Evolutionary conservation across 768 basidiomycete genomes (phyloP).

Genomic region (Leucogyrophana mollusca): DNA sequence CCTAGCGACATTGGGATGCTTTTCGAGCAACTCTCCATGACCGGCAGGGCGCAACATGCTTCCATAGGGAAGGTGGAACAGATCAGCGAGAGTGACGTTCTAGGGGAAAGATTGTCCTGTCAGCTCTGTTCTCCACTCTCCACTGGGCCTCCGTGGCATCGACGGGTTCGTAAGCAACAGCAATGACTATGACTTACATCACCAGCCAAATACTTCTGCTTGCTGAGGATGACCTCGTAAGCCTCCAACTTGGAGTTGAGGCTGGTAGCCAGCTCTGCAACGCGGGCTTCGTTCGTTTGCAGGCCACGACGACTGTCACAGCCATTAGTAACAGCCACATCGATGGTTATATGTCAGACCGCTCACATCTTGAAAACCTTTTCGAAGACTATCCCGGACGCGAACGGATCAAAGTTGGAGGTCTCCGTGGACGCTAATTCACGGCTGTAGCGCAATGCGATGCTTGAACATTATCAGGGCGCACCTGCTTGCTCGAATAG

Average conservation of each 20-base stretch:
- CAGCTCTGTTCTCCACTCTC: background rate
- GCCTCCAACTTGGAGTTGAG: conserved; percentile 46
- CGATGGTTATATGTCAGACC: background rate
- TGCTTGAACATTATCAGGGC: no score
- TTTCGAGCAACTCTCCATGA: conserved; percentile 26
- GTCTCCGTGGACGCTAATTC: conserved; percentile 41
- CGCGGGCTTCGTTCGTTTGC: conserved; percentile 26
- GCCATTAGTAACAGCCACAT: background rate
- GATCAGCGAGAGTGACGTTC: conserved; percentile 47
- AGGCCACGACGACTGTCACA: conserved; percentile 10
- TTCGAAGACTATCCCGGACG: conserved; percentile 38
- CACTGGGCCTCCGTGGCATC: background rate
- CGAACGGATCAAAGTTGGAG: conserved; percentile 47
- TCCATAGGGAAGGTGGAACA: conserved; percentile 52
- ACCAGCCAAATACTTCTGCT: conserved; percentile 51
- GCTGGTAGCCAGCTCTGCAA: conserved; percentile 21
- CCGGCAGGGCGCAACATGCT: conserved; percentile 25
- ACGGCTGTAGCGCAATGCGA: background rate
- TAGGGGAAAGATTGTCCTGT: conserved; percentile 4
- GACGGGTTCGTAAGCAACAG: conserved; percentile 13
- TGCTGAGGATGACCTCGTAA: conserved; percentile 57
- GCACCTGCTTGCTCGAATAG: background rate
- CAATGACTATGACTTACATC: conserved; percentile 39
- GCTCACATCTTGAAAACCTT: conserved; percentile 45
- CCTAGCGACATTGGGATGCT: conserved; percentile 41